A percentile compares a stretch with the other conserved stretches of the same genome.
These are phyloP conservation scores for Acanthamoeba culbertsoni DNA, from an alignment of 208 protist species.

Conservation along the genomic window DNA sequence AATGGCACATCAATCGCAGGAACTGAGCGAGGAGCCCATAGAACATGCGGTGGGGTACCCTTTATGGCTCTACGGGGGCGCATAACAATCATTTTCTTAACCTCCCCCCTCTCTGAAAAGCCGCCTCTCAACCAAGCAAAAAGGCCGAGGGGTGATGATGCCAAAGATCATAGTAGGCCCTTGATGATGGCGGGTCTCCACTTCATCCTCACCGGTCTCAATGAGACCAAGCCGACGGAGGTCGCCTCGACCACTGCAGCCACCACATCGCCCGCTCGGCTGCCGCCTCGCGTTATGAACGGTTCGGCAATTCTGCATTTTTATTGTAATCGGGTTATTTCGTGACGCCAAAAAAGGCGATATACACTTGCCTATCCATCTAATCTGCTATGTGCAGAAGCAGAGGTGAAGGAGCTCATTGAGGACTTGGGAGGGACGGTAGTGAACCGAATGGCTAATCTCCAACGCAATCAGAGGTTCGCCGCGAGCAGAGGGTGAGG, in stretches of 20 bases:
- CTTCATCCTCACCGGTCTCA: conserved; percentile 36
- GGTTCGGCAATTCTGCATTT: background rate
- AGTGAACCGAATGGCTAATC: background rate
- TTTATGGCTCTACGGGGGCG: no score
- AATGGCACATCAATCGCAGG: background rate
- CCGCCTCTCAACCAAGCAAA: background rate
- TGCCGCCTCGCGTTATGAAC: background rate
- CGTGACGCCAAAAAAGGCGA: no score
- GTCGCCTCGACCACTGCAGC: background rate
- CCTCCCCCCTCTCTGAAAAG: no score
- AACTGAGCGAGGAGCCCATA: background rate
- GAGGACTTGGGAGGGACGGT: conserved; percentile 19
- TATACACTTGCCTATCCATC: no score
- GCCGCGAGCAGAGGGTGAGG: no score
- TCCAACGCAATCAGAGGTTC: background rate
- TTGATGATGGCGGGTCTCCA: background rate
- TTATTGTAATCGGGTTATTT: no score
- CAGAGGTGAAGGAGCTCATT: conserved; percentile 12
- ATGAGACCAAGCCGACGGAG: background rate
- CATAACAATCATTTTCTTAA: no score
- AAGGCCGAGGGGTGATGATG: background rate
- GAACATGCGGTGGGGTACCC: no score
- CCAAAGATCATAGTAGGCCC: background rate
- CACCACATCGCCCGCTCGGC: background rate
- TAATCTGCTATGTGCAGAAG: background rate